Base-by-base conservation (phyloP, 2,329 filamentous ascomycete genomes). In the Epicoccum sorghinum region DNA sequence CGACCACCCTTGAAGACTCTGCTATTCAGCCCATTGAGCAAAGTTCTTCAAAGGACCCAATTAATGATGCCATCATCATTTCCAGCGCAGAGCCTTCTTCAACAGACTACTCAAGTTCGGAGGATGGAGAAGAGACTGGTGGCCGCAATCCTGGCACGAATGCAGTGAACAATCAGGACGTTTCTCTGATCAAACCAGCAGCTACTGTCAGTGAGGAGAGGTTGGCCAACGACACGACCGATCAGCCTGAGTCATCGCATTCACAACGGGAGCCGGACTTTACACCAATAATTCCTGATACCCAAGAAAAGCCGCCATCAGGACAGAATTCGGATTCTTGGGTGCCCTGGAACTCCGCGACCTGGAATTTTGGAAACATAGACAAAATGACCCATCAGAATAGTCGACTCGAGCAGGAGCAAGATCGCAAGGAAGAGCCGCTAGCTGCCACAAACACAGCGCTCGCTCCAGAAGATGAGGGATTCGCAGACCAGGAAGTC, bases 21-120 rank as follows among this genome's bases (percentile, higher is more conserved):
- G 8, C 14, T 10, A 7, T 27, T 13, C 27, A 39, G 10, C 9
- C n/a, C 7, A n/a, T 9, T 22, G 27, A 22, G 25, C 14, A 27
- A 0, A 10, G 14, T 10, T 9, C 23, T 1, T 4, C 23, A 24
- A 13, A 14, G 32, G 36, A 55, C 8, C 39, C 38, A 9, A 9
- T 12, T 3, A 35, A 45, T 7, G 51, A 52, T 9, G 30, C 50
- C 7, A 44, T 58, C 14, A 47, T 55, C 1, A 55, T 59, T 9
- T 47, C 59, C 5, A 62, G 57, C 36, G 43, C 40, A 8, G 47
- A 51, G 24, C 39, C 50, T 24, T 43, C 57, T 7, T 52, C 56
- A 22, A 33, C 45, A 18, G 35, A 47, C 5, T 46, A 45, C 13
- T 49, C 48, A n/a, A 38, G 53, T 22, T 38, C 48, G 22, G 55